Evolutionary conservation across 2,329 filamentous ascomycete genomes (phyloP).

Genomic region (Botryotinia calthae): DNA sequence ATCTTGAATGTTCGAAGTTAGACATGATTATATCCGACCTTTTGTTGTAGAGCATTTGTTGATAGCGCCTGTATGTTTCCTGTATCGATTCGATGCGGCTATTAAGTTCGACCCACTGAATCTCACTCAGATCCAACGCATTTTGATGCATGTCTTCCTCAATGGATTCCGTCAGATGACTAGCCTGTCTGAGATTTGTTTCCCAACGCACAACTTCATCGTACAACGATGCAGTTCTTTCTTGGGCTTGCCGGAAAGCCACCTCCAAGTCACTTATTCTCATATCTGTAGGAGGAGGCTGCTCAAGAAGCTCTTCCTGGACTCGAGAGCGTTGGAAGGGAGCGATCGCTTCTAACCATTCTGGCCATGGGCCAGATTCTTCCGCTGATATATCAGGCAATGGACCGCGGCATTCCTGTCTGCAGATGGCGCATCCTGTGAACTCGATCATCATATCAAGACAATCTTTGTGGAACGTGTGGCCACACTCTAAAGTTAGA

Average conservation of each 20-base stretch:
- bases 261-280: neutral
- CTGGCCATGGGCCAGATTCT: neutral
- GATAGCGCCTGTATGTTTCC: neutral
- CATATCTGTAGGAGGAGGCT: neutral
- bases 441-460: neutral
- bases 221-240: neutral
- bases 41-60: neutral
- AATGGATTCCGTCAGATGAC: rapidly evolving
- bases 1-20: neutral
- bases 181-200: neutral
- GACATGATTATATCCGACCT: too few species aligned
- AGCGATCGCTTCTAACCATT: neutral
- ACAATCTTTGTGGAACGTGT: neutral
- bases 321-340: neutral
- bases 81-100: neutral
- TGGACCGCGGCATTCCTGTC: neutral
- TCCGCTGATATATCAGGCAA: neutral
- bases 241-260: neutral
- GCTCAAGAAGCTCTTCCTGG: neutral
- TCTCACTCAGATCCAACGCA: neutral
- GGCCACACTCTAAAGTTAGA: neutral
- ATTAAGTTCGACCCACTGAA: neutral
- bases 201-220: neutral
- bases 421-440: neutral
- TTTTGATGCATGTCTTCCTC: neutral